Percentiles rank a stretch among this genome's conserved stretches.
phyloP scores from a whole-genome alignment of 805 yeast genomes.

The Candida bentonensis region DNA sequence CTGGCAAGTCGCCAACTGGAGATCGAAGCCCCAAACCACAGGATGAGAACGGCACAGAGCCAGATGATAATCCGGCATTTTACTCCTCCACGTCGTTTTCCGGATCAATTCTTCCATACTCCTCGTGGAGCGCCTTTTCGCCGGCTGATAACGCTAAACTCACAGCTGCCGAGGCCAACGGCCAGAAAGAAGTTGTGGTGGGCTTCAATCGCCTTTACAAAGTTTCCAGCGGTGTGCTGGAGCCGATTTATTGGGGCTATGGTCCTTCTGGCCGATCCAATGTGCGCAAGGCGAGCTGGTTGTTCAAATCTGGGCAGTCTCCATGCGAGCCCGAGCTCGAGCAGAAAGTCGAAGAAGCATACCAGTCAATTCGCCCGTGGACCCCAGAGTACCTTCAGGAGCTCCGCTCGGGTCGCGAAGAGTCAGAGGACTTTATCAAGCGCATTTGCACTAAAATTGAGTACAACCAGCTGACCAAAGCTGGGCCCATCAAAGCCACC shows the following conservation, averaged over 20 bases:
- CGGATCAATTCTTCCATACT: not conserved
- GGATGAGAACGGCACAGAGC: not conserved
- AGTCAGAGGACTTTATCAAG: slow-evolving; percentile 16
- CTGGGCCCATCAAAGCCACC: slow-evolving; percentile 6
- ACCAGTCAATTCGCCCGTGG: slow-evolving; percentile 14
- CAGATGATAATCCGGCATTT: not conserved
- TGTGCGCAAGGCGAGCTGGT: slow-evolving; percentile 25
- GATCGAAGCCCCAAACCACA: not conserved
- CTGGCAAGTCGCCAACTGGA: not conserved
- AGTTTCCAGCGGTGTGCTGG: slow-evolving; percentile 6
- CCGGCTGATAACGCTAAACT: not conserved
- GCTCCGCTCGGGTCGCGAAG: slow-evolving; percentile 13
- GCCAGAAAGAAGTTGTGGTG: not conserved
- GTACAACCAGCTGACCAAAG: slow-evolving; percentile 8
- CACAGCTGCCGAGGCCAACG: not conserved
- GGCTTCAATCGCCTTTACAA: not conserved
- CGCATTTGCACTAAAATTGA: slow-evolving; percentile 12
- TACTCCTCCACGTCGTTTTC: not conserved
- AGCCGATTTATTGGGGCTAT: slow-evolving; percentile 27
- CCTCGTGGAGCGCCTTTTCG: not conserved
- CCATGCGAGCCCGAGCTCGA: slow-evolving; percentile 23
- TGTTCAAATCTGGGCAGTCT: slow-evolving; percentile 19
- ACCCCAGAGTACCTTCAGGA: slow-evolving; percentile 14
- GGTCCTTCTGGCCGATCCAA: slow-evolving; percentile 17
- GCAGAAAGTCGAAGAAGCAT: slow-evolving; percentile 11